Evolutionary conservation across 352 stramenopile genomes (phyloP).

Genomic region (Phytopythium litorale): DNA sequence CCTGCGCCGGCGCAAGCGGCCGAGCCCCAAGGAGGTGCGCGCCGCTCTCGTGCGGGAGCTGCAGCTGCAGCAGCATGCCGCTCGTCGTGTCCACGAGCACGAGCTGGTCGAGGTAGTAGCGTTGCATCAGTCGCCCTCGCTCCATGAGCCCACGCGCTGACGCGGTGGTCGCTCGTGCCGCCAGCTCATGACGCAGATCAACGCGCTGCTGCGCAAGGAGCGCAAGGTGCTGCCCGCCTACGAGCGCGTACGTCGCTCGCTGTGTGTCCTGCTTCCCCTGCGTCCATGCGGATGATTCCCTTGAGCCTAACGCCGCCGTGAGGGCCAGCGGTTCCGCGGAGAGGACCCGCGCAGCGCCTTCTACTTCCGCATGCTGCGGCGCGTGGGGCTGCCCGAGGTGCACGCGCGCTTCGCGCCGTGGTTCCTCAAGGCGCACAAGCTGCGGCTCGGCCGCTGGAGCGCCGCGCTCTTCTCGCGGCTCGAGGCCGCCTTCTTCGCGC

Average conservation of each 20-base stretch:
- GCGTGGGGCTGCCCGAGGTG: conserved; percentile 58
- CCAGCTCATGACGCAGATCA: conserved; percentile 72
- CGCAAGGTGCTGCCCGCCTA: conserved; percentile 41
- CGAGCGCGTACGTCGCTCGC: conserved; percentile 32
- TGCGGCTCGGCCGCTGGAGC: conserved; percentile 67
- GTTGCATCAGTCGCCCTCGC: background rate
- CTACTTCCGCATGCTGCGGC: conserved; percentile 77
- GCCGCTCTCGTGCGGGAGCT: conserved; percentile 37
- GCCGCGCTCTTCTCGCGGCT: conserved; percentile 60
- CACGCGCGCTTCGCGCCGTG: conserved; percentile 73
- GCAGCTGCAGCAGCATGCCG: conserved; percentile 29
- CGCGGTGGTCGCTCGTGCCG: background rate
- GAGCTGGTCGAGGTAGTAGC: conserved; percentile 42
- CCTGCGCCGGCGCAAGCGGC: conserved; percentile 18
- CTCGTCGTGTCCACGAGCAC: conserved; percentile 23
- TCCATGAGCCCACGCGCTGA: background rate
- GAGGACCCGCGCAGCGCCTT: conserved; percentile 67
- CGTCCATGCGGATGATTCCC: background rate
- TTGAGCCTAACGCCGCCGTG: background rate
- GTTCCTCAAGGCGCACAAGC: conserved; percentile 76
- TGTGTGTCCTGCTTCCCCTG: background rate
- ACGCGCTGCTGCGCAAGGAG: conserved; percentile 57
- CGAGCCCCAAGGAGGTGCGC: conserved; percentile 36
- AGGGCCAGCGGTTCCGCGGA: conserved; percentile 44
- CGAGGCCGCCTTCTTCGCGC: conserved; percentile 58